Conservation (phyloP, 2,329 filamentous ascomycete species). For the Parascedosporium putredinis region DNA sequence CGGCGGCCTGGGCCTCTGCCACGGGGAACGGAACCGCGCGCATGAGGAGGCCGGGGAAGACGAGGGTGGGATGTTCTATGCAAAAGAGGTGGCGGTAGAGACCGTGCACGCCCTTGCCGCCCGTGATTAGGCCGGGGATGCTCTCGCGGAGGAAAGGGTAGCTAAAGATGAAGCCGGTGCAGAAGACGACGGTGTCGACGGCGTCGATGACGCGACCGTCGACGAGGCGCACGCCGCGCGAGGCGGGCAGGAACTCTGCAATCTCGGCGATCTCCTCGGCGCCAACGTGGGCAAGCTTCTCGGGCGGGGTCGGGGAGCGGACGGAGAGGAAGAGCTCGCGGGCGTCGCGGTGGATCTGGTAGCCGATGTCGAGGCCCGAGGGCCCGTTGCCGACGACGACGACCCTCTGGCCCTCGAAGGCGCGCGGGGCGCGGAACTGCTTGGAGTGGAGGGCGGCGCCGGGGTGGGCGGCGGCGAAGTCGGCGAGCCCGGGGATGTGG, state of each 20-base stretch:
- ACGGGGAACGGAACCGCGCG: constrained; percentile 83
- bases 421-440: constrained; percentile 57
- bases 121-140: constrained; percentile 45
- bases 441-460: constrained; percentile 64
- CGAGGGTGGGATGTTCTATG: constrained; percentile 64
- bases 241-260: constrained; percentile 39
- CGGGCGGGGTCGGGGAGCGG: constrained; percentile 36
- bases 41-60: constrained; percentile 65
- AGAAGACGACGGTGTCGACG: constrained; percentile 73
- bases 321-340: constrained; percentile 51
- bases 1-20: constrained; percentile 67
- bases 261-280: constrained; percentile 49
- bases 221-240: constrained; percentile 54
- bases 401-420: constrained; percentile 61
- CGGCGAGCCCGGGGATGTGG: constrained; percentile 44
- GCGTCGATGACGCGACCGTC: constrained; percentile 54
- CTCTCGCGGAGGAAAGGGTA: constrained; percentile 58
- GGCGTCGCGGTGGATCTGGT: constrained; percentile 58
- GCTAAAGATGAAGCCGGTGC: constrained; percentile 81
- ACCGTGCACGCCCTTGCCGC: constrained; percentile 59
- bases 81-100: constrained; percentile 75
- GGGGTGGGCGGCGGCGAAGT: constrained; percentile 50
- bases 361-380: constrained; percentile 73
- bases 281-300: constrained; percentile 31
- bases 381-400: constrained; percentile 77